Evolutionary conservation across 2,329 filamentous ascomycete genomes (phyloP), one percentile per base, ranked within the genome.

Genomic region (Leptosphaerulina australis): DNA sequence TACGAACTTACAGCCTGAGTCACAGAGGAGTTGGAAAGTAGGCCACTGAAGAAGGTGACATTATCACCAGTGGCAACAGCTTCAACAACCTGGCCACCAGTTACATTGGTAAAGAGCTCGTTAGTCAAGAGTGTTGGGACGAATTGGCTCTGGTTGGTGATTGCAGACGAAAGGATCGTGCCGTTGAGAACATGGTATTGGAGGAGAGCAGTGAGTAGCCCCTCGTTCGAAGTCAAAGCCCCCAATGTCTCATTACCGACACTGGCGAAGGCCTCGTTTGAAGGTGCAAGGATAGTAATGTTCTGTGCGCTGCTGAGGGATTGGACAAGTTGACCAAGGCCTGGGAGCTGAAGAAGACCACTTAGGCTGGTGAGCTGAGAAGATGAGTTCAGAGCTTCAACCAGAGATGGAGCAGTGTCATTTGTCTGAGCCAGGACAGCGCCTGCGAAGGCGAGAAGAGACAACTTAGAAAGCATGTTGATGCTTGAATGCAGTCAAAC

Each of bases 101-200:
- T 83, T 9, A 87, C 78, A 48, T 84, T 85, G 56, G 79, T 74
- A 64, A 80, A 87, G 0, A 74, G 71, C 17, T 72, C 40, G 55
- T 83, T 78, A 14, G 71, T 79, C 44, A 87, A 71, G 6, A 80
- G 64, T 2, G 78, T 80, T 11, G 76, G 76, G 1, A 77, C 61
- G 59, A 83, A 82, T 8, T 64, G 60, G 28, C 76, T 74, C 33
- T 64, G 72, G 22, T 72, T 69, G 4, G 66, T 72, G 46, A 78
- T 70, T 3, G 70, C 63, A 4, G 58, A 59, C 0, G 76, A 64
- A 3, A 49, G 59, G 56, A 79, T 77, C 1, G 75, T 77, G 28
- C 82, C 83, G 48, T 81, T 78, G 6, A 86, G 67, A 15, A 85
- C 76, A 63, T 87, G 84, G 66, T 87, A 87, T 46, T 69, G 73